Percentiles rank a stretch among this genome's conserved stretches.
Conservation (phyloP, 805 yeast species). For the Spathaspora sp. region DNA sequence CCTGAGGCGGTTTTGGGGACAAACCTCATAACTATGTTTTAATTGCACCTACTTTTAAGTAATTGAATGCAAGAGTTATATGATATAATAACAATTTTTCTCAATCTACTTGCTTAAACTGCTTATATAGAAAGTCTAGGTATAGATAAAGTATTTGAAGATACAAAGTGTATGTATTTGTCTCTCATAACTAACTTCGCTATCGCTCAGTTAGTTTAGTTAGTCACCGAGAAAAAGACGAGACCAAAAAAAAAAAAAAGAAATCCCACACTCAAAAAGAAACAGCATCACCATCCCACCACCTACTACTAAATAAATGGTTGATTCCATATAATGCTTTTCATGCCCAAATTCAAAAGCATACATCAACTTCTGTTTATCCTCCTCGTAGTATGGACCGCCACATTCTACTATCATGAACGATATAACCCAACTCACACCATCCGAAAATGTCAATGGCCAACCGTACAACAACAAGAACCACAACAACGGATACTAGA, state of each 20-base stretch:
- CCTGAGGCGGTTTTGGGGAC: too few relatives aligned
- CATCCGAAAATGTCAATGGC: constrained; percentile 33
- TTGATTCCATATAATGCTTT: neutral
- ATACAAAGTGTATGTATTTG: too few relatives aligned
- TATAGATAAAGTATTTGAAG: too few relatives aligned
- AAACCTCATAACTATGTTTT: too few relatives aligned
- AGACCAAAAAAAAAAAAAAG: neutral
- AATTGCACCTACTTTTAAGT: too few relatives aligned
- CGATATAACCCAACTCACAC: constrained; percentile 22
- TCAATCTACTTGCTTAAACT: too few relatives aligned
- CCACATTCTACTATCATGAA: constrained; percentile 30
- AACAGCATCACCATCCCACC: neutral
- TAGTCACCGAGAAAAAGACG: neutral
- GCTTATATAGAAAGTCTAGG: too few relatives aligned
- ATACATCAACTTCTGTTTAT: constrained; percentile 22
- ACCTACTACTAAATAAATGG: neutral
- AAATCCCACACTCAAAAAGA: neutral
- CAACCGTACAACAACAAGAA: neutral
- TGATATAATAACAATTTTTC: too few relatives aligned
- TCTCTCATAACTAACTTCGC: too few relatives aligned
- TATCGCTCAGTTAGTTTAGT: neutral
- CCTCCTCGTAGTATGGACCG: constrained; percentile 24
- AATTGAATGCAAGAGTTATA: too few relatives aligned
- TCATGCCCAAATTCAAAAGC: constrained; percentile 22
- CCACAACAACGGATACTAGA: neutral